phyloP scores from a whole-genome alignment of 108 stramenopile species.

The Fistulifera solaris region DNA sequence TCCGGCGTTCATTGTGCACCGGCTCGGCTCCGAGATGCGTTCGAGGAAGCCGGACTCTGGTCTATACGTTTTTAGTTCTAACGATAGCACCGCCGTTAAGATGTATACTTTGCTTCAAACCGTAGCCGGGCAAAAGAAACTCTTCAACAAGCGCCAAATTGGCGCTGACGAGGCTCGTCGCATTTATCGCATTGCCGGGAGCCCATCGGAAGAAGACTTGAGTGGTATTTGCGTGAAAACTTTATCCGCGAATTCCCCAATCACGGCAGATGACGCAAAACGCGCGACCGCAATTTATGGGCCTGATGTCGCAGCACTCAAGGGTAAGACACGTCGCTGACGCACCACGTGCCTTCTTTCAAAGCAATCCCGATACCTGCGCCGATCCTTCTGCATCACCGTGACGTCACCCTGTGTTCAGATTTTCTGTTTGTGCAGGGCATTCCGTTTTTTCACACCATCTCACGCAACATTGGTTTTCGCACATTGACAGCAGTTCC shows the following conservation, averaged over 20 bases:
- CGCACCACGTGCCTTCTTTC: neutral
- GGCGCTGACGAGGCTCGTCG: conserved; percentile 10
- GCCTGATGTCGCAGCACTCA: conserved; percentile 9
- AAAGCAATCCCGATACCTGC: conserved; percentile 9
- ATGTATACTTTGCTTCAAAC: neutral
- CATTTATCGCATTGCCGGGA: conserved; percentile 6
- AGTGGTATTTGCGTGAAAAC: conserved; percentile 14
- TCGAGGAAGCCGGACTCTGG: conserved; percentile 4
- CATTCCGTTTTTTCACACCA: conserved; percentile 25
- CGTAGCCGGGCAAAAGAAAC: neutral
- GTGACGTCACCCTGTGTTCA: conserved; percentile 13
- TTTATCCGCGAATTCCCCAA: conserved; percentile 22
- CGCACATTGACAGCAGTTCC: neutral
- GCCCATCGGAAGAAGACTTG: neutral
- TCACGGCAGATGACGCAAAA: conserved; percentile 17
- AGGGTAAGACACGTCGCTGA: conserved; percentile 14
- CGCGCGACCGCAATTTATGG: conserved; percentile 23
- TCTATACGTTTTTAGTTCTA: neutral
- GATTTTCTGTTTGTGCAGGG: conserved; percentile 36
- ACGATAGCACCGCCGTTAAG: neutral
- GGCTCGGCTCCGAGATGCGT: neutral
- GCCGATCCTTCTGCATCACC: conserved; percentile 11
- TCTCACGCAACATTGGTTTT: conserved; percentile 11
- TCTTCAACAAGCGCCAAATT: conserved; percentile 9
- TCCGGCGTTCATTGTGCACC: conserved; percentile 6